These are phyloP conservation scores for Monosporascus sp. DNA, from an alignment of 2,329 filamentous ascomycete species.

Conservation along the genomic window DNA sequence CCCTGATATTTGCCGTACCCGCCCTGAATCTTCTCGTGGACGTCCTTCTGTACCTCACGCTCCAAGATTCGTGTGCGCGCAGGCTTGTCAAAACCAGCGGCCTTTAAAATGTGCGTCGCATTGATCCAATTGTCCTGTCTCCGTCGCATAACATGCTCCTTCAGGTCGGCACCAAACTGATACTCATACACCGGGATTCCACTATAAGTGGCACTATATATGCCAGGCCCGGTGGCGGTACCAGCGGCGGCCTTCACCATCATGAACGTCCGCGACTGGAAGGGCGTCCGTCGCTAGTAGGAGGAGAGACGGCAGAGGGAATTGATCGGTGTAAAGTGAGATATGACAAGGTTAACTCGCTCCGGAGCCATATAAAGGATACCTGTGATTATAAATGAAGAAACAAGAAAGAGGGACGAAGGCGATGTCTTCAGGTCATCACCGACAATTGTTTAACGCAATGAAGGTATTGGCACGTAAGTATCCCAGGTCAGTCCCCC, in stretches of 20 bases:
- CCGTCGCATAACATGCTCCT: slow-evolving; percentile 91
- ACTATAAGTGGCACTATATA: slow-evolving; percentile 37
- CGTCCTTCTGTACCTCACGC: slow-evolving; percentile 91
- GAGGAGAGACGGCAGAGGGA: no score
- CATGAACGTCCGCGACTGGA: not conserved
- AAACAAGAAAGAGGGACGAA: no score
- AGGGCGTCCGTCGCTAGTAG: no score
- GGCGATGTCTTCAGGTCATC: no score
- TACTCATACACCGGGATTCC: slow-evolving; percentile 86
- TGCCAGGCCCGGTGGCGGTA: not conserved
- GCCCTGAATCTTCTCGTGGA: slow-evolving; percentile 96
- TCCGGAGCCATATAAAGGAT: no score
- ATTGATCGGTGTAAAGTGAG: no score
- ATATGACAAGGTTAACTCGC: no score
- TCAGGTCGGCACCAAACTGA: slow-evolving; percentile 72
- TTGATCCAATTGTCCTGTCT: slow-evolving; percentile 96
- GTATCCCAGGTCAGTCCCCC: no score
- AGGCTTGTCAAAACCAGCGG: slow-evolving; percentile 95
- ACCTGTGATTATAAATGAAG: no score
- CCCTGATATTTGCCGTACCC: slow-evolving; percentile 99
- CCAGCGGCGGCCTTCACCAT: slow-evolving; percentile 1
- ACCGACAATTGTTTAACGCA: no score
- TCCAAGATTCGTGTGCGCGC: slow-evolving; percentile 91
- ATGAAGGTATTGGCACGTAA: no score
- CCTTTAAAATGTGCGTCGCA: slow-evolving; percentile 97